Conservation (phyloP, 2,329 filamentous ascomycete genomes). For the Sarocladium strictum region DNA sequence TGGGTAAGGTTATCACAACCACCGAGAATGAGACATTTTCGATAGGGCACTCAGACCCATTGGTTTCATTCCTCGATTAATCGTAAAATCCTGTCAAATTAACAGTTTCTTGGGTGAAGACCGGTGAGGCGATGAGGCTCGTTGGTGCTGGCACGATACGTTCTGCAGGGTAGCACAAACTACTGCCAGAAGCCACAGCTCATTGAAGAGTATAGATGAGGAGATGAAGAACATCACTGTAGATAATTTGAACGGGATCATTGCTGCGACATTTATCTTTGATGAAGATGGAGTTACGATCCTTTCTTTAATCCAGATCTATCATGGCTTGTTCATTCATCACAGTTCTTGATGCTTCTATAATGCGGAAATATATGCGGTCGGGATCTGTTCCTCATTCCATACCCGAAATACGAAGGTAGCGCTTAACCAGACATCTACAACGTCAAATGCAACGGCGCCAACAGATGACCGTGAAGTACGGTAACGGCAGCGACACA, state of each 20-base stretch:
- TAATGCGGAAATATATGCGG: no score
- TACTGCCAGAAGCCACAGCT: not conserved
- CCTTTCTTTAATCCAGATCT: no score
- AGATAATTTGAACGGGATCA: no score
- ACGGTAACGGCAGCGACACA: no score
- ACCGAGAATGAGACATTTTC: slow-evolving; percentile 33
- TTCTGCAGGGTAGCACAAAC: slow-evolving; percentile 16
- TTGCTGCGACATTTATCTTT: no score
- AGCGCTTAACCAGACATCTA: not conserved
- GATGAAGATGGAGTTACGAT: no score
- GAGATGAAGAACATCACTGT: no score
- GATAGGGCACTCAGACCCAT: slow-evolving; percentile 27
- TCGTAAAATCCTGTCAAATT: slow-evolving; percentile 24
- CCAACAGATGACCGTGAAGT: no score
- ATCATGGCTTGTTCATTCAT: no score
- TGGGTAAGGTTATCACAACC: slow-evolving; percentile 26
- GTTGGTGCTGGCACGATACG: slow-evolving; percentile 15
- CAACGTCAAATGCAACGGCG: no score
- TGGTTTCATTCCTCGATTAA: slow-evolving; percentile 23
- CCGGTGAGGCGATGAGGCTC: slow-evolving; percentile 14
- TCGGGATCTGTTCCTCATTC: no score
- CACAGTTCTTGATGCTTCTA: no score
- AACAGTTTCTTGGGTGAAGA: slow-evolving; percentile 21
- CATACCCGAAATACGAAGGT: not conserved
- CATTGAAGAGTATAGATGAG: not conserved